Percentiles rank a stretch among this genome's conserved stretches.
phyloP scores from a whole-genome alignment of 768 basidiomycete genomes.

The Antrodiella citrinella region DNA sequence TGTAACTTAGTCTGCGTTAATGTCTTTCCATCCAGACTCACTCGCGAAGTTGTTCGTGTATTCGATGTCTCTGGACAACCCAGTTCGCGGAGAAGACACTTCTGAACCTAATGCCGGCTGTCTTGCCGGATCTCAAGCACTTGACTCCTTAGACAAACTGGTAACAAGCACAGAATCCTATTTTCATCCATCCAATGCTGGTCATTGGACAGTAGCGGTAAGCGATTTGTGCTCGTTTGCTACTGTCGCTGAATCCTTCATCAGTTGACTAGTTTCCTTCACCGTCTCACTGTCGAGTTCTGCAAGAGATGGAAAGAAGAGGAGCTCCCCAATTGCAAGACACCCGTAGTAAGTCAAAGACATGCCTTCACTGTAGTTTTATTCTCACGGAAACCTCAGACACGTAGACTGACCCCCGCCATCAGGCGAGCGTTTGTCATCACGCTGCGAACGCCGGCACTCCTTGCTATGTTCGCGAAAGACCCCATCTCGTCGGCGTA shows the following conservation, averaged over 20 bases:
- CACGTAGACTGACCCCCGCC: constrained; percentile 66
- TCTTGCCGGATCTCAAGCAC: constrained; percentile 77
- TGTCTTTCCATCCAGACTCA: constrained; percentile 38
- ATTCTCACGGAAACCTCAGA: constrained; percentile 35
- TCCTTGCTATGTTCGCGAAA: constrained; percentile 89
- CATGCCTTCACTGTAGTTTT: neutral
- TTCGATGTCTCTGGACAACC: constrained; percentile 81
- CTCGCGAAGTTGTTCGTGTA: constrained; percentile 84
- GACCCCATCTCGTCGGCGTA: constrained; percentile 75
- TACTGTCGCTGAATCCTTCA: constrained; percentile 7
- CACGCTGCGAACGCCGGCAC: constrained; percentile 74
- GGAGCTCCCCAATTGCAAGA: constrained; percentile 66
- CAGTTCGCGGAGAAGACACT: constrained; percentile 36
- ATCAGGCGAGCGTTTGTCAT: constrained; percentile 81
- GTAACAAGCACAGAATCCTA: constrained; percentile 90
- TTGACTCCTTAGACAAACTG: constrained; percentile 81
- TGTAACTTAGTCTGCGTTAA: constrained; percentile 7
- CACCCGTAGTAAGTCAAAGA: constrained; percentile 49
- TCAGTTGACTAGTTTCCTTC: constrained; percentile 65
- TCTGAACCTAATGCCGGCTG: constrained; percentile 39
- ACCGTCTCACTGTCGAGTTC: constrained; percentile 70
- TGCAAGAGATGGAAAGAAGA: constrained; percentile 75
- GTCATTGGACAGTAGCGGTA: constrained; percentile 68
- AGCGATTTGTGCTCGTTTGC: constrained; percentile 14
- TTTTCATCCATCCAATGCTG: constrained; percentile 93